These are phyloP conservation scores for Porogramme epimiltina DNA, from an alignment of 1,284 basidiomycete genomes.

Conservation along the genomic window DNA sequence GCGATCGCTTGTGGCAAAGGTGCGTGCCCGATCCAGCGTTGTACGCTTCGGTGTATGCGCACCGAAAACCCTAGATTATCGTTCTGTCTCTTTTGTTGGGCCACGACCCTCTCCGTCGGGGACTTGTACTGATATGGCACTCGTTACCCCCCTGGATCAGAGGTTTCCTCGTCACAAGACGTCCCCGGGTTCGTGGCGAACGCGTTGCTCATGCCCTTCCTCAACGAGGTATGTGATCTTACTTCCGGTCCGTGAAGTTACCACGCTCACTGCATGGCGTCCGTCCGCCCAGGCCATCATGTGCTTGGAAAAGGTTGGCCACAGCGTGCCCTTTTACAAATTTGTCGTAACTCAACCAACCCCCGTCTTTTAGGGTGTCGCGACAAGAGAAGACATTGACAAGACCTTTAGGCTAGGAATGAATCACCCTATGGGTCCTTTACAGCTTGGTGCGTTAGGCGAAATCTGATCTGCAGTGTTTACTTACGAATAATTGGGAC, in stretches of 20 bases:
- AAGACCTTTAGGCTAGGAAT: slow-evolving; percentile 92
- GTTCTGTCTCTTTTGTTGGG: not conserved
- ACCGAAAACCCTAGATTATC: not conserved
- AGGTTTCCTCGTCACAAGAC: slow-evolving; percentile 87
- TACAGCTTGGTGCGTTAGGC: slow-evolving; percentile 74
- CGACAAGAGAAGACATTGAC: slow-evolving; percentile 94
- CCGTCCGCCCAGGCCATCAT: slow-evolving; percentile 77
- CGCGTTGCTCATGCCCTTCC: slow-evolving; percentile 88
- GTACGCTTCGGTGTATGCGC: too few relatives aligned
- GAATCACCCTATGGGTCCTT: slow-evolving; percentile 95
- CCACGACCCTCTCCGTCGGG: not conserved
- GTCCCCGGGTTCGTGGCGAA: slow-evolving; percentile 92
- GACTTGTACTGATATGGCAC: not conserved
- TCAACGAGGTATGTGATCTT: slow-evolving; percentile 69
- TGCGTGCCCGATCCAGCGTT: slow-evolving; percentile 29
- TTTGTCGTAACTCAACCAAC: not conserved
- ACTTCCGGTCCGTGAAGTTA: not conserved
- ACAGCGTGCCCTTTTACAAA: not conserved
- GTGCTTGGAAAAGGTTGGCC: slow-evolving; percentile 75
- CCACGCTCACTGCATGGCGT: slow-evolving; percentile 1
- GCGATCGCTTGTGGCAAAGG: slow-evolving; percentile 91
- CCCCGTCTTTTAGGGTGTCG: slow-evolving; percentile 62
- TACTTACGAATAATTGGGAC: too few relatives aligned
- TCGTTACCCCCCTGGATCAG: slow-evolving; percentile 39
- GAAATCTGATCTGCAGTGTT: too few relatives aligned